Conservation (phyloP, 2,329 filamentous ascomycete genomes). For the Beauveria sp. region DNA sequence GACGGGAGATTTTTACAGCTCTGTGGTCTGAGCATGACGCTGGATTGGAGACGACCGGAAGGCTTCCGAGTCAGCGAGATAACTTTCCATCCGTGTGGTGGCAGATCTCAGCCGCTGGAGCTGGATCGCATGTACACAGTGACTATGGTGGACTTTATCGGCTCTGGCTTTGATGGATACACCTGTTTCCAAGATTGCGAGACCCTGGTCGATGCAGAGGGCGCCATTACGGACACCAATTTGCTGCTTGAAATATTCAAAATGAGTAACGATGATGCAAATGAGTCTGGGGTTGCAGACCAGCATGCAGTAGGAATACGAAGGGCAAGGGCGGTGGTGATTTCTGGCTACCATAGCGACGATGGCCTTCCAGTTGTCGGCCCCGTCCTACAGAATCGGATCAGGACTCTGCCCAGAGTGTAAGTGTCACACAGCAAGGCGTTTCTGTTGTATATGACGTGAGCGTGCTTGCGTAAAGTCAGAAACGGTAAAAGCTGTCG, state of each 20-base stretch:
- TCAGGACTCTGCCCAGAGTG: neutral
- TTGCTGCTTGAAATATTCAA: conserved; percentile 16
- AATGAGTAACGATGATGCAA: neutral
- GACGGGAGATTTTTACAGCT: conserved; percentile 20
- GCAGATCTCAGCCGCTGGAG: neutral
- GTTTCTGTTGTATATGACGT: too few species aligned
- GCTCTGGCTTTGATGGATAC: conserved; percentile 19
- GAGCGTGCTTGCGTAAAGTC: too few species aligned
- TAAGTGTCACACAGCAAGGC: too few species aligned
- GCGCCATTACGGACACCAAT: conserved; percentile 19
- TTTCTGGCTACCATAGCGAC: neutral
- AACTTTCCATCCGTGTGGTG: neutral
- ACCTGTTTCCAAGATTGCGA: conserved; percentile 15
- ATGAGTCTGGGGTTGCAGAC: neutral
- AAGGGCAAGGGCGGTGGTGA: neutral
- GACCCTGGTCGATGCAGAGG: conserved; percentile 16
- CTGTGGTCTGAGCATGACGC: conserved; percentile 15
- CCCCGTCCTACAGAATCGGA: neutral
- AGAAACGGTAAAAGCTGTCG: too few species aligned
- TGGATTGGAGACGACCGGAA: conserved; percentile 14
- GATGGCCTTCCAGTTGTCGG: neutral
- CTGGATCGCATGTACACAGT: conserved; percentile 3
- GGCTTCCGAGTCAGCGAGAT: conserved; percentile 2
- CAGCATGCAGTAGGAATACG: conserved; percentile 2
- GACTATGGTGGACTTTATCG: conserved; percentile 17